Evolutionary conservation across 495 filamentous ascomycete genomes (phyloP), one percentile per base, ranked within the genome.

Genomic region (Chaetomidium leptoderma): DNA sequence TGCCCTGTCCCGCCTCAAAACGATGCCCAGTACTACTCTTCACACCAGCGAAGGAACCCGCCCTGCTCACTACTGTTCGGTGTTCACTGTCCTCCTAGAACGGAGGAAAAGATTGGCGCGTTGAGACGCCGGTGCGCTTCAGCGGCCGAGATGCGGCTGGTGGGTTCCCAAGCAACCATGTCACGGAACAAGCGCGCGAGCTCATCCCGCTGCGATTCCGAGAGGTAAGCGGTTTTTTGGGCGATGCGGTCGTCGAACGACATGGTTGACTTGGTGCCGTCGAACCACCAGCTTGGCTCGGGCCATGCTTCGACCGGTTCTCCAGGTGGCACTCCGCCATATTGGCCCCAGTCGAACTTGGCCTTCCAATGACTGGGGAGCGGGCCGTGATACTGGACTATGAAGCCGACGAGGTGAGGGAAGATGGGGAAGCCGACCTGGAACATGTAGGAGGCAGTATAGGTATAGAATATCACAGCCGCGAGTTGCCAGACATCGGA

Each of bases 401-500:
- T 8, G 9, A 49, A 35, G 4, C 29, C 16, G 13, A 35, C 16
- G 19, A 49, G 46, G 17, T 30, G 17, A 1, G 11, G 3, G 30
- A 35, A 23, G n/a, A 49, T 19, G 16, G 6, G 46, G 46, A 49
- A 49, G 46, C 46, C 46, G 29, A 49, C 46, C 9, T 35, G 46
- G 17, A 49, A 54, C 10, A 54, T 43, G 39, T 32, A 40, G 0
- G 3, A 1, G 39, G 8, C 17, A 3, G 35, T 54, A 40, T 16
- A 43, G 10, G 26, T 44, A 16, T 16, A 44, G 24, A 14, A 43
- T 1, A 44, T 27, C 21, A 54, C 2, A 6, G 21, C 49, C 21
- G 51, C 51, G 4, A 32, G 51, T 21, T 53, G 36, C 40, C 51
- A 40, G 39, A 54, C n/a, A 6, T 54, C 51, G 39, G 24, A 40